phyloP scores from a whole-genome alignment of 257 asterid genomes.

The Ocimum tenuiflorum region DNA sequence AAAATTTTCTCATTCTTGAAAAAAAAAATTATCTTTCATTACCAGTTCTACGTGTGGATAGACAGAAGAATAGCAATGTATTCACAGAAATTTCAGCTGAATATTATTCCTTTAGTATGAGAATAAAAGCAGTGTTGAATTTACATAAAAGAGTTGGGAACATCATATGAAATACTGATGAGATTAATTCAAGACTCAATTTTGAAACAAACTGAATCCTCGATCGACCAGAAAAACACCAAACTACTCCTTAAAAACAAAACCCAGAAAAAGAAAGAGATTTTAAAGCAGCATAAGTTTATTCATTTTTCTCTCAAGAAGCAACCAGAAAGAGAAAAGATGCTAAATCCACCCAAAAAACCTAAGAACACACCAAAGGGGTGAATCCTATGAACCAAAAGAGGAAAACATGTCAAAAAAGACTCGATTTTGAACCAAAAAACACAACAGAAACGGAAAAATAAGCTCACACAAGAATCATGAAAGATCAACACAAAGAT shows the following conservation, averaged over 20 bases:
- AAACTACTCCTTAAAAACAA: not conserved
- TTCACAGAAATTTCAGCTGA: not conserved
- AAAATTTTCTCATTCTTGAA: too few relatives aligned
- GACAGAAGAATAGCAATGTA: not conserved
- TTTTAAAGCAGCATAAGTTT: not conserved
- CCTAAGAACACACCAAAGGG: not conserved
- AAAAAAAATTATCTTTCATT: not conserved
- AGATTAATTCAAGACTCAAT: not conserved
- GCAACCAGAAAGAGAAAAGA: slow-evolving; percentile 1
- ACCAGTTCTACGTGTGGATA: not conserved
- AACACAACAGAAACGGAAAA: slow-evolving; percentile 2
- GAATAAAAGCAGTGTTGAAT: not conserved
- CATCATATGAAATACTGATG: not conserved
- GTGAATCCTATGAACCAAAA: slow-evolving; percentile 6
- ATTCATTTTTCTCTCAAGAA: not conserved
- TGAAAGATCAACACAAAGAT: slow-evolving; percentile 22
- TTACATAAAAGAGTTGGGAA: not conserved
- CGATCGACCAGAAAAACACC: slow-evolving; percentile 6
- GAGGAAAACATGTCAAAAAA: not conserved
- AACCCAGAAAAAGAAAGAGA: not conserved
- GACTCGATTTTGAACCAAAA: slow-evolving; percentile 18
- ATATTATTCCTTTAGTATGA: not conserved
- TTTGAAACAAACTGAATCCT: slow-evolving; percentile 3
- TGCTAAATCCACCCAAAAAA: slow-evolving; percentile 15
- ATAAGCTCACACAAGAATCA: slow-evolving; percentile 2